Evolutionary conservation across 352 stramenopile species (phyloP).

Genomic region (Ophiocytium majus): DNA sequence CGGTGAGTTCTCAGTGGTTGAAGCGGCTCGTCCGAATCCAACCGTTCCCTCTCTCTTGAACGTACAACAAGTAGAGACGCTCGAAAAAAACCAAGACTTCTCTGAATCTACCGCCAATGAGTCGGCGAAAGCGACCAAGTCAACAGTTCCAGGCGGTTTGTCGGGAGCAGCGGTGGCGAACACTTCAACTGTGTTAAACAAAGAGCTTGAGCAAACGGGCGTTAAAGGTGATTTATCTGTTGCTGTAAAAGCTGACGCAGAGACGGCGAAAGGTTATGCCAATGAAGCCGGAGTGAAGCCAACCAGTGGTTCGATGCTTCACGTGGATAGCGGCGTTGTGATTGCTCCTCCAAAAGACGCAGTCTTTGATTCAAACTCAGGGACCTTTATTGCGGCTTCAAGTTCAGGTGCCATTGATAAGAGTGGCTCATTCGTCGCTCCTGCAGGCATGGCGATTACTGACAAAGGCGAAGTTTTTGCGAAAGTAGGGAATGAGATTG

Average conservation of each 20-base stretch:
- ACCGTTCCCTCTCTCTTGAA: not conserved
- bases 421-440: no score
- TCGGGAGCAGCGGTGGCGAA: not conserved
- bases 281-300: not conserved
- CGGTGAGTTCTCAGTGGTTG: not conserved
- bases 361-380: not conserved
- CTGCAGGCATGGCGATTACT: no score
- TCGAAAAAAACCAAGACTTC: constrained; percentile 3
- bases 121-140: not conserved
- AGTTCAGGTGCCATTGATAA: no score
- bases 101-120: not conserved
- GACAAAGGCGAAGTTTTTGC: no score
- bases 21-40: not conserved
- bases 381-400: constrained; percentile 8
- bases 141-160: not conserved
- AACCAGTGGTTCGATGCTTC: not conserved
- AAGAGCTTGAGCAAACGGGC: not conserved
- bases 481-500: no score
- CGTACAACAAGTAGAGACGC: not conserved
- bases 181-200: not conserved
- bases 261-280: not conserved
- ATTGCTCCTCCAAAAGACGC: not conserved
- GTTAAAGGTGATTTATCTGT: no score
- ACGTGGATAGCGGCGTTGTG: not conserved
- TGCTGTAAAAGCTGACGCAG: constrained; percentile 4